These are phyloP conservation scores for Coemansia sp. DNA, from an alignment of 192 early-diverging fungal genomes.

Conservation along the genomic window DNA sequence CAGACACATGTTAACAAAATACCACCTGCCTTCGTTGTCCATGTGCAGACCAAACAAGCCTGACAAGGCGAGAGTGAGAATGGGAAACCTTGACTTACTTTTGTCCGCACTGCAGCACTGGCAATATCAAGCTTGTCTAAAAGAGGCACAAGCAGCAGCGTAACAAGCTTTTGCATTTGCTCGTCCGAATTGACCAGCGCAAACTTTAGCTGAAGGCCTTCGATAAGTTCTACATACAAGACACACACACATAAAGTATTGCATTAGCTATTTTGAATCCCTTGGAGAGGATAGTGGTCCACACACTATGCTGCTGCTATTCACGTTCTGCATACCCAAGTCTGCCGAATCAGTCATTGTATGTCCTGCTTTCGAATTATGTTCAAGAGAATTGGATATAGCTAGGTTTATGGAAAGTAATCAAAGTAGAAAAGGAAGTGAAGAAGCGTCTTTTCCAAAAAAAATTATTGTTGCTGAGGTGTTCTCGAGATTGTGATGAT, in stretches of 20 bases:
- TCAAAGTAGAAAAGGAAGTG: neutral
- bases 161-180: conserved; percentile 55
- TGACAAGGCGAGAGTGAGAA: neutral
- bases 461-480: too few relatives aligned
- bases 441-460: neutral
- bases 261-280: conserved; percentile 1
- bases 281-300: neutral
- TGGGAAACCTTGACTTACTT: conserved; percentile 30
- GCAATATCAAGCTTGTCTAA: conserved; percentile 61
- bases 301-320: neutral
- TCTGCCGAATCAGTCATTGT: conserved; percentile 20
- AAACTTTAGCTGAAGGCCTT: conserved; percentile 65
- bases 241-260: neutral
- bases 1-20: neutral
- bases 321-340: neutral
- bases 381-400: neutral
- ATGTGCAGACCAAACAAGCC: neutral
- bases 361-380: neutral
- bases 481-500: too few relatives aligned
- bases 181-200: conserved; percentile 63
- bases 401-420: neutral
- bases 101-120: conserved; percentile 52
- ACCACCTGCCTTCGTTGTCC: neutral
- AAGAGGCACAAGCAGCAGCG: conserved; percentile 59
- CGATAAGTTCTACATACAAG: conserved; percentile 57